Percentiles rank a stretch among this genome's conserved stretches.
These are phyloP conservation scores for Cystofilobasidium bisporidii DNA, from an alignment of 768 basidiomycete species.

Conservation along the genomic window DNA sequence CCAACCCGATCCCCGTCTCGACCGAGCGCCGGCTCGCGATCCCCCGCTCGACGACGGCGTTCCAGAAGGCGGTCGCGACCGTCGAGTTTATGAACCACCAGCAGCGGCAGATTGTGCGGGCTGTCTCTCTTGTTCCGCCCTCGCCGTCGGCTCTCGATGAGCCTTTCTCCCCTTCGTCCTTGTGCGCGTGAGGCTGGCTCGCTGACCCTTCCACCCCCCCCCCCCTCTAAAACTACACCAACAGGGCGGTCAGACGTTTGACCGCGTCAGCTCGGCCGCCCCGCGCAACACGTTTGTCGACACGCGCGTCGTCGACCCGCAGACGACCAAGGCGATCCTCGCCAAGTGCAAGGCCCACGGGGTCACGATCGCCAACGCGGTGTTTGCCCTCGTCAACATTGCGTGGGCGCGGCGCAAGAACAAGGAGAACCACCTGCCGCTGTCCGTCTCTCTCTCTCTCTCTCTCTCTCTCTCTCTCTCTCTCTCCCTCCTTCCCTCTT, in stretches of 20 bases:
- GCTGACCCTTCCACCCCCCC: neutral
- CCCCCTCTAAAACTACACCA: neutral
- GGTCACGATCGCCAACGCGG: slow-evolving; percentile 63
- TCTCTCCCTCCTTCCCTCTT: too few species aligned
- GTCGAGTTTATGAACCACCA: slow-evolving; percentile 54
- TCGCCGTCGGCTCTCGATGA: neutral
- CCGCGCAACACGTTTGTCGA: slow-evolving; percentile 54
- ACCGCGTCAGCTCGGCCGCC: slow-evolving; percentile 35
- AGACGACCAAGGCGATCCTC: slow-evolving; percentile 55
- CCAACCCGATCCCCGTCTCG: slow-evolving; percentile 42
- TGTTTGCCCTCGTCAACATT: slow-evolving; percentile 66
- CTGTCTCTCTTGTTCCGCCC: neutral
- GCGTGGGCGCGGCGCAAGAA: slow-evolving; percentile 55
- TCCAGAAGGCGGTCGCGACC: slow-evolving; percentile 46
- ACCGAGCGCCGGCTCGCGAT: slow-evolving; percentile 49
- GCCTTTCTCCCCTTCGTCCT: neutral
- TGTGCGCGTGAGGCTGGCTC: neutral
- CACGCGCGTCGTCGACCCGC: slow-evolving; percentile 52
- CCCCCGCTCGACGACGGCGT: slow-evolving; percentile 38
- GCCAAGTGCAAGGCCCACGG: slow-evolving; percentile 60
- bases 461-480: neutral
- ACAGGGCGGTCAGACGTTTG: slow-evolving; percentile 68
- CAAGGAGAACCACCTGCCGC: slow-evolving; percentile 18
- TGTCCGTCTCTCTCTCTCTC: slow-evolving; percentile 6
- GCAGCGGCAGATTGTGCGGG: slow-evolving; percentile 50